Evolutionary conservation across 2,329 filamentous ascomycete species (phyloP), one percentile per base, ranked within the genome.

Genomic region (Domatiomyces catenatus): DNA sequence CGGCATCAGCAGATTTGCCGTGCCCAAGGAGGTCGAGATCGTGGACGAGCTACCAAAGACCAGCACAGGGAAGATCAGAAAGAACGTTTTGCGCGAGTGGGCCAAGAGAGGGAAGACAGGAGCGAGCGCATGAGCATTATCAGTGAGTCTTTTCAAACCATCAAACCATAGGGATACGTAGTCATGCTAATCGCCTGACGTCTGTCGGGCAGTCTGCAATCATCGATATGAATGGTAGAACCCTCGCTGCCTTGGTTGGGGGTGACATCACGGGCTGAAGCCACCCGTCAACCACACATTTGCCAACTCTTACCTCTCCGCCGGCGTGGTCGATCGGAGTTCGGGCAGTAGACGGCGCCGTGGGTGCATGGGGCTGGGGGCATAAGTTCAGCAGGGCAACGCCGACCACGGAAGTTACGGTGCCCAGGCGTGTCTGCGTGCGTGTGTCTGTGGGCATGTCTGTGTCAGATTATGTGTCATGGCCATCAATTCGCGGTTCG

Each of bases 41-140:
- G 79, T 98, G n/a, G 58, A 71, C 5, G 89, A 95, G 66, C 71
- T 98, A 57, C 92, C 92, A 8, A 98, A 98, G 76, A 98, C 92
- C 24, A 92, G 85, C 66, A 98, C 92, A 0, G 92, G 92, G 2
- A 98, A 98, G 75, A 76, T 96, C 53, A 83, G 87, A 76, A 98
- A 98, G 79, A 96, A 94, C 61, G 79, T 94, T 5, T 67, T 98
- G 50, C 73, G 92, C 53, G 83, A 86, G 59, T 94, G 89, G 90
- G 85, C 84, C 2, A 86, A 78, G 63, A 75, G 76, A 42, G 67
- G 63, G 12, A 64, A 67, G 53, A 58, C 60, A 49, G 63, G 39
- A 48, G 53, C 49, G 8, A 32, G 10, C 36, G 18, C 46, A 17
- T 45, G 24, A 17, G 45, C 43, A 26, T n/a, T 8, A 45, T 5